Conservation (phyloP, 805 yeast species). For the Pichia thaimueangensis region DNA sequence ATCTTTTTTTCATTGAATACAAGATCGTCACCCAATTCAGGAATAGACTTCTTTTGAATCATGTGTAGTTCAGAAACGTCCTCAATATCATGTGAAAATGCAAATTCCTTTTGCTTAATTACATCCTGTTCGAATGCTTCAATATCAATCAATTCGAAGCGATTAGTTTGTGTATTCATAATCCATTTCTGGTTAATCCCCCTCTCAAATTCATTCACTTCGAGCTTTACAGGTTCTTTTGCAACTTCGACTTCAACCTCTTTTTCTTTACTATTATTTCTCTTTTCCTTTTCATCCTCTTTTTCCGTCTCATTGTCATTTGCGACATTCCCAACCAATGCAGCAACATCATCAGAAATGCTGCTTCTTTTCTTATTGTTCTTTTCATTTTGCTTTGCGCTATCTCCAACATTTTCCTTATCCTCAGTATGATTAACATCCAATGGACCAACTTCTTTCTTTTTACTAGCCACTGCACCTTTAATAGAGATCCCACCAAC, state of each 20-base stretch:
- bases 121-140: slow-evolving; percentile 6
- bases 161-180: slow-evolving; percentile 6
- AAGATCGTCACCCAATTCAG: slow-evolving; percentile 36
- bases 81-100: slow-evolving; percentile 12
- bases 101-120: slow-evolving; percentile 9
- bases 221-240: background rate
- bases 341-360: too few relatives aligned
- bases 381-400: slow-evolving; percentile 5
- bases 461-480: slow-evolving; percentile 11
- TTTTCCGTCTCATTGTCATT: slow-evolving; percentile 5
- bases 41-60: slow-evolving; percentile 34
- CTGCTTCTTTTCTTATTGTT: too few relatives aligned
- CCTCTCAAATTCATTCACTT: slow-evolving; percentile 5
- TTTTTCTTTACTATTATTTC: background rate
- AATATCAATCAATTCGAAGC: slow-evolving; percentile 6
- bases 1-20: slow-evolving; percentile 47
- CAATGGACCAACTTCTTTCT: background rate
- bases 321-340: background rate
- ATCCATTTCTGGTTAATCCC: slow-evolving; percentile 10
- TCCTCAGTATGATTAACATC: slow-evolving; percentile 1
- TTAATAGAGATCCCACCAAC: slow-evolving; percentile 21
- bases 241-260: background rate
- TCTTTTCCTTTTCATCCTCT: slow-evolving; percentile 1
- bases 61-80: slow-evolving; percentile 23
- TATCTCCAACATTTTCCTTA: slow-evolving; percentile 1